These are phyloP conservation scores for Colletotrichum melonis DNA, from an alignment of 2,329 filamentous ascomycete genomes.

Conservation along the genomic window DNA sequence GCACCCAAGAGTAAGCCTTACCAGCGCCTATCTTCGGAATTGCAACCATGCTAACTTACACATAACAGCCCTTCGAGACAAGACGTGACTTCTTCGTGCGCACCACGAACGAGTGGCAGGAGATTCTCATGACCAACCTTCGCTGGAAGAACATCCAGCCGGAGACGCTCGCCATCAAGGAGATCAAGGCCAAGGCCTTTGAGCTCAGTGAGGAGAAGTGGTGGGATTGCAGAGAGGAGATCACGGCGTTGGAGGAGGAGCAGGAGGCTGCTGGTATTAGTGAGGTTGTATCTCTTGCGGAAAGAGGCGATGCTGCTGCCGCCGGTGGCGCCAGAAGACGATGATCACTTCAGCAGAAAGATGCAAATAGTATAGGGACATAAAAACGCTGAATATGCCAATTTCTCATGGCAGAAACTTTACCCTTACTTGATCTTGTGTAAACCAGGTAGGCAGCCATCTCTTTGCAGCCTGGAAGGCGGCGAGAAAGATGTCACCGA, in stretches of 20 bases:
- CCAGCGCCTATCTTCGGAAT: background rate
- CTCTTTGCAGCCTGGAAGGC: background rate
- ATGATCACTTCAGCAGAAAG: background rate
- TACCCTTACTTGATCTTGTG: no score
- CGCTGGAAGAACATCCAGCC: constrained; percentile 74
- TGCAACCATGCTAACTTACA: constrained; percentile 14
- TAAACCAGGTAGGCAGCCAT: background rate
- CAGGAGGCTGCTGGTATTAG: constrained; percentile 95
- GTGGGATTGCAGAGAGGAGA: constrained; percentile 98
- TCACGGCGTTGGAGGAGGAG: constrained; percentile 91
- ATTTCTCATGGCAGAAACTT: background rate
- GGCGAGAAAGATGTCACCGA: background rate
- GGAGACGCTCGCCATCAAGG: constrained; percentile 82
- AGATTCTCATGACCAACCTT: constrained; percentile 80
- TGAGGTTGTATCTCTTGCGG: constrained; percentile 89
- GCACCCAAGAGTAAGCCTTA: constrained; percentile 66
- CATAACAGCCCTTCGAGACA: constrained; percentile 83
- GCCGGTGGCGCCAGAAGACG: constrained; percentile 51
- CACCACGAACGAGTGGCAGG: constrained; percentile 91
- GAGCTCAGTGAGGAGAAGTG: constrained; percentile 94
- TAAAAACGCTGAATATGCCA: background rate
- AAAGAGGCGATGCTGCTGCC: constrained; percentile 71
- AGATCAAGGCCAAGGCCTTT: constrained; percentile 92
- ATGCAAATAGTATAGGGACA: background rate
- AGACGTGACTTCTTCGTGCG: constrained; percentile 92